Conservation (phyloP, 2,329 filamentous ascomycete species). For the Colletotrichum noveboracense region DNA sequence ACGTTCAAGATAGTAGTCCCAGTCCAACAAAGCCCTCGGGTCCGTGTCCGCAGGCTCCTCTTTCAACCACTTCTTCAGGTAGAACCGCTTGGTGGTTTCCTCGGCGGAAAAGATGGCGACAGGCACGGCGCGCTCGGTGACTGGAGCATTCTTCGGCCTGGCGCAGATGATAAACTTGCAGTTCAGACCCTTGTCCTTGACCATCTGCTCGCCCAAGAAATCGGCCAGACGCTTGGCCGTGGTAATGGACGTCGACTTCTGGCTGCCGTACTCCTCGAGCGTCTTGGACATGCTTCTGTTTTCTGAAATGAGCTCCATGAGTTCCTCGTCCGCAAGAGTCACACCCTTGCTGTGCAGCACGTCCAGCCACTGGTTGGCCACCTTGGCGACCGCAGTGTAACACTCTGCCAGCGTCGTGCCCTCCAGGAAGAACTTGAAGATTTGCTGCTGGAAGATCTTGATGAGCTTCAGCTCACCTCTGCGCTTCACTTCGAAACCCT, state of each 20-base stretch:
- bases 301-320: slow-evolving; percentile 99
- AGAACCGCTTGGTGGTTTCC: slow-evolving; percentile 83
- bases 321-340: slow-evolving; percentile 92
- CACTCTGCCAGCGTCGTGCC: slow-evolving; percentile 87
- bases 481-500: slow-evolving; percentile 97
- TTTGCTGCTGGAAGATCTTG: slow-evolving; percentile 99
- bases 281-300: slow-evolving; percentile 99
- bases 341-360: slow-evolving; percentile 88
- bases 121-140: slow-evolving; percentile 92
- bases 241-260: slow-evolving; percentile 99
- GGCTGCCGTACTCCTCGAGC: slow-evolving; percentile 90
- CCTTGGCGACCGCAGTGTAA: slow-evolving; percentile 89
- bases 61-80: slow-evolving; percentile 93
- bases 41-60: slow-evolving; percentile 93
- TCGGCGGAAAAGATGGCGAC: slow-evolving; percentile 98
- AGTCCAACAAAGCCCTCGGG: slow-evolving; percentile 88
- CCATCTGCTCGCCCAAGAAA: slow-evolving; percentile 97
- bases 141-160: slow-evolving; percentile 83
- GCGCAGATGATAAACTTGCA: slow-evolving; percentile 99
- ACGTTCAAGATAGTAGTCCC: slow-evolving; percentile 96
- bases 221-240: slow-evolving; percentile 94
- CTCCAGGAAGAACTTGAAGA: slow-evolving; percentile 99
- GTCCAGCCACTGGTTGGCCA: slow-evolving; percentile 96
- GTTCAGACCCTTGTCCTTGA: slow-evolving; percentile 98
- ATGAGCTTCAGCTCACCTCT: slow-evolving; percentile 98